Evolutionary conservation across 2,329 filamentous ascomycete species (phyloP).

Genomic region (Phyllosticta capitalensis): DNA sequence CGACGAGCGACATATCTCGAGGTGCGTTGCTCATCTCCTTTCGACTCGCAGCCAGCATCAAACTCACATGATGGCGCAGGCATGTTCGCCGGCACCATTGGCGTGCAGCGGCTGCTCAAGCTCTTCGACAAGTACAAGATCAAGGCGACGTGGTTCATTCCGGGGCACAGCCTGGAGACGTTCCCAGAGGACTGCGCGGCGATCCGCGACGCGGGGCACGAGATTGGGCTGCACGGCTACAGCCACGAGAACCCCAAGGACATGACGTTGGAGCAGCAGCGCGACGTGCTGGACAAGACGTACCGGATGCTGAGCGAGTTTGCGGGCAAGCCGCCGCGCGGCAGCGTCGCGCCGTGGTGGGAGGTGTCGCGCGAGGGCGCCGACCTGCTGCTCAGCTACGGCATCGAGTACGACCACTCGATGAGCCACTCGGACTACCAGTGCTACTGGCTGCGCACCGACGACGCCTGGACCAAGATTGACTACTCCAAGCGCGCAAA

Average conservation of each 20-base stretch:
- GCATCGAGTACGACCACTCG: constrained; percentile 60
- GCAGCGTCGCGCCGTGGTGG: constrained; percentile 69
- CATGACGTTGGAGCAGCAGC: constrained; percentile 67
- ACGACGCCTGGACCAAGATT: constrained; percentile 59
- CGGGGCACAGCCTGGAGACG: constrained; percentile 52
- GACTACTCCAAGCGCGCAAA: constrained; percentile 54
- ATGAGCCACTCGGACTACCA: constrained; percentile 59
- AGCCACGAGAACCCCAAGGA: constrained; percentile 63
- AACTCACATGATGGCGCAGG: constrained; percentile 27
- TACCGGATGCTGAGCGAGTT: constrained; percentile 63
- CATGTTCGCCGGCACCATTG: constrained; percentile 59
- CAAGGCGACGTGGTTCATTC: constrained; percentile 59
- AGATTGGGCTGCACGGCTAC: constrained; percentile 61
- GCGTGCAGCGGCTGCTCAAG: constrained; percentile 56
- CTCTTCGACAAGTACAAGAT: constrained; percentile 64
- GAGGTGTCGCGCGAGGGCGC: constrained; percentile 60
- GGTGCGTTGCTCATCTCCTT: constrained; percentile 32
- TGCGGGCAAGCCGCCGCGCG: constrained; percentile 58
- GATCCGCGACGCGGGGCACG: constrained; percentile 54
- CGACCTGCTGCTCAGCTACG: constrained; percentile 55
- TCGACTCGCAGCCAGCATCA: not conserved
- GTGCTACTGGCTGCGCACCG: constrained; percentile 54
- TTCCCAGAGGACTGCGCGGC: constrained; percentile 56
- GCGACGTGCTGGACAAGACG: constrained; percentile 65
- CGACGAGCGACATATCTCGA: constrained; percentile 61